Evolutionary conservation across 2,329 filamentous ascomycete species (phyloP), one percentile per base, ranked within the genome.

Genomic region (Hymenoscyphus albidus): DNA sequence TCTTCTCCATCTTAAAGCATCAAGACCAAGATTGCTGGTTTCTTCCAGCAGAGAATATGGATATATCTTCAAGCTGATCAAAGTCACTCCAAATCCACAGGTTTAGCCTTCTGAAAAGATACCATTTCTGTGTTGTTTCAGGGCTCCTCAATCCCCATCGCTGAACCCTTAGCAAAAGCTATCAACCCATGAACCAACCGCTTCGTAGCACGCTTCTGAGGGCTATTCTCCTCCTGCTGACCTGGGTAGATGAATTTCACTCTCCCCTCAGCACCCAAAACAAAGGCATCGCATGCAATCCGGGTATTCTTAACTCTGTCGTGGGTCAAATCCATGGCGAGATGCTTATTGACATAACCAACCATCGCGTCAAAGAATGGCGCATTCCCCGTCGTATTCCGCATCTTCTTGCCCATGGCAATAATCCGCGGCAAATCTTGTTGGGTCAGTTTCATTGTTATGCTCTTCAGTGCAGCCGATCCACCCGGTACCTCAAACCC

Each of bases 391-490:
- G 22, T n/a, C 13, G 65, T 48, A 54, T 62, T 65, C 9, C 40
- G 62, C 59, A 73, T 32, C 18, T 67, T 71, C 18, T 68, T 69
- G 7, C 71, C 72, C 40, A 64, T 64, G 2, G 63, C 62, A n/a
- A 75, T 39, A 59, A 75, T 71, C 40, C 72, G 65, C 1, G 74
- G 67, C 6, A 81, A 66, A 67, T 82, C 78, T n/a, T 74, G 71
- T 56, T 72, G 71, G 2, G 76, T 69, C 61, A 81, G 76, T n/a
- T 76, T 76, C 58, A 82, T 74, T 40, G 80, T 78, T 44, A 81
- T 71, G 56, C 75, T 76, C 64, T 79, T 79, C 44, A 82, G 71
- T 13, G 69, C 48, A 3, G 65, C 18, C 13, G 66, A 68, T 63
- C 61, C 70, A 18, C 62, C 66, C 2, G 72, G 71, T 5, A 73